Evolutionary conservation across 345 rosid genomes (phyloP).

Genomic region (Raphanus raphanistrum): DNA sequence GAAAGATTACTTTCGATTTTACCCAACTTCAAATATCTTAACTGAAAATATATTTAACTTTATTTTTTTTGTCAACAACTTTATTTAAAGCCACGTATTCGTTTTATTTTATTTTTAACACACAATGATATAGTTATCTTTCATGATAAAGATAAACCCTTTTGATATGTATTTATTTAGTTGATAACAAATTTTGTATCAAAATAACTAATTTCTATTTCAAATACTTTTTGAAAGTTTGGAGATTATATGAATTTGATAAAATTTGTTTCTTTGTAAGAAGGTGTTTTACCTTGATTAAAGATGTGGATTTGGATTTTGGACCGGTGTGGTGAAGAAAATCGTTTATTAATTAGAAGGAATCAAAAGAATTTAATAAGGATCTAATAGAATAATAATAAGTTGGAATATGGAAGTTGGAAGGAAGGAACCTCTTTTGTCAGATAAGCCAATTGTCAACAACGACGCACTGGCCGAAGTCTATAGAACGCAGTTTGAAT

Average conservation of each 20-base stretch:
- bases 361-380: conserved; percentile 8
- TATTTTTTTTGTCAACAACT: too few relatives aligned
- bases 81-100: background rate
- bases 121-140: background rate
- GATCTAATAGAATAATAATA: background rate
- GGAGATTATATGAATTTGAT: background rate
- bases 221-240: background rate
- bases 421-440: conserved; percentile 5
- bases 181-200: background rate
- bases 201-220: background rate
- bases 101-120: background rate
- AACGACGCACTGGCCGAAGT: background rate
- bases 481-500: background rate
- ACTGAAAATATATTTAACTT: background rate
- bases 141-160: background rate
- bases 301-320: background rate
- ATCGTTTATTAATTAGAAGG: background rate
- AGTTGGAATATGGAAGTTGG: background rate
- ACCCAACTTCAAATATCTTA: background rate
- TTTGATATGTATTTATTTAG: background rate
- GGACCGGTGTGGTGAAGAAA: conserved; percentile 1
- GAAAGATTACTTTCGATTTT: background rate
- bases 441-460: conserved; percentile 1
- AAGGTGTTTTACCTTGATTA: background rate
- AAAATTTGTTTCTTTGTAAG: background rate